A percentile compares a stretch with the other conserved stretches of the same genome.
These are phyloP conservation scores for Dactylellina parvicollis DNA, from an alignment of 2,329 filamentous ascomycete genomes.

Conservation along the genomic window DNA sequence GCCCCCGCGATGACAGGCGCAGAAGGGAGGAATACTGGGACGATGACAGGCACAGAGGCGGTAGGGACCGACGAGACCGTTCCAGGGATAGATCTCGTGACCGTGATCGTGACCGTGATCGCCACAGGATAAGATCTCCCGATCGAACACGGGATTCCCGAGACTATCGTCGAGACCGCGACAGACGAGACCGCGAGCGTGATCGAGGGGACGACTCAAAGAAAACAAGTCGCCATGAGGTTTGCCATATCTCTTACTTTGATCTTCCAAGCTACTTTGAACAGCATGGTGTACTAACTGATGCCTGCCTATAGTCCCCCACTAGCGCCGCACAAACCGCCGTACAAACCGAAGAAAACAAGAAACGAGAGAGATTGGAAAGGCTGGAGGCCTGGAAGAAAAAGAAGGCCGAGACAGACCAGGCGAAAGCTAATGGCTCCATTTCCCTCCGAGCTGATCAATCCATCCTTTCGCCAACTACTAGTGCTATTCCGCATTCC, in stretches of 20 bases:
- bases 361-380: slow-evolving; percentile 58
- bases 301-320: slow-evolving; percentile 45
- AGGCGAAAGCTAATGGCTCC: slow-evolving; percentile 56
- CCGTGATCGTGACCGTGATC: slow-evolving; percentile 53
- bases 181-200: slow-evolving; percentile 56
- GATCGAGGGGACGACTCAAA: slow-evolving; percentile 56
- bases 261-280: not conserved
- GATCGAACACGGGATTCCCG: slow-evolving; percentile 53
- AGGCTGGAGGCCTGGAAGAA: slow-evolving; percentile 58
- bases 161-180: slow-evolving; percentile 53
- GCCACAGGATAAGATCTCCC: slow-evolving; percentile 54
- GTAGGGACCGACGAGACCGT: slow-evolving; percentile 55
- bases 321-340: slow-evolving; percentile 52
- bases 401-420: slow-evolving; percentile 58
- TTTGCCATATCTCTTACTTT: slow-evolving; percentile 31
- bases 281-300: not conserved
- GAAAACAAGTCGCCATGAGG: slow-evolving; percentile 53
- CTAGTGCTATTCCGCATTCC: slow-evolving; percentile 39
- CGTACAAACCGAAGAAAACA: slow-evolving; percentile 57
- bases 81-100: slow-evolving; percentile 57
- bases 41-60: slow-evolving; percentile 56
- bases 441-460: slow-evolving; percentile 57
- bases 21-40: slow-evolving; percentile 55
- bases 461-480: slow-evolving; percentile 54
- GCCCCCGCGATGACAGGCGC: slow-evolving; percentile 56